Conservation (phyloP, 139 green algal genomes). For the Pycnococcus provasolii region DNA sequence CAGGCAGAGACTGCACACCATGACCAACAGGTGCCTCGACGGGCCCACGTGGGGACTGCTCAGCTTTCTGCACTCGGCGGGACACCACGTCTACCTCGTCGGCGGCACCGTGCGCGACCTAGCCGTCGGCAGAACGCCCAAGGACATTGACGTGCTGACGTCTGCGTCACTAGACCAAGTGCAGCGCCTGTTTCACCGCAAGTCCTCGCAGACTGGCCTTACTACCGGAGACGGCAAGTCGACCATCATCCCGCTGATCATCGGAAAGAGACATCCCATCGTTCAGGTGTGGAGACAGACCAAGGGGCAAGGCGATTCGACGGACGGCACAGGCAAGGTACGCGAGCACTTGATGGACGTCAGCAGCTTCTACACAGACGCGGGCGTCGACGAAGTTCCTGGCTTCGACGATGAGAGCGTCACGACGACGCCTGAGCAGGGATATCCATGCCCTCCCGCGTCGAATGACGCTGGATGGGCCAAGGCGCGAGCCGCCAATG, state of each 20-base stretch:
- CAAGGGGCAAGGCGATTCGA: not conserved
- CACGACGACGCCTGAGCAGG: conserved; percentile 13
- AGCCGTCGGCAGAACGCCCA: conserved; percentile 39
- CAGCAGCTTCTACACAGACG: too few relatives aligned
- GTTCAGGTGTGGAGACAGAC: too few relatives aligned
- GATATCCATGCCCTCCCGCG: too few relatives aligned
- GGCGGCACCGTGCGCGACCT: conserved; percentile 62
- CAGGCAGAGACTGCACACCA: too few relatives aligned
- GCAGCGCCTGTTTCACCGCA: not conserved
- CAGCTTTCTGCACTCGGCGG: conserved; percentile 25
- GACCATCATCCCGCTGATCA: too few relatives aligned
- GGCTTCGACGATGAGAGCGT: not conserved
- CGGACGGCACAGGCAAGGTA: not conserved
- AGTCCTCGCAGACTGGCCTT: too few relatives aligned
- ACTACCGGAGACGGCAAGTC: too few relatives aligned
- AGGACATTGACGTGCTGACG: conserved; percentile 57
- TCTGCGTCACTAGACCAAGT: conserved; percentile 42
- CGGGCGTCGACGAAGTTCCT: too few relatives aligned
- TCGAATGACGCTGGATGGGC: not conserved
- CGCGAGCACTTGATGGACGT: too few relatives aligned
- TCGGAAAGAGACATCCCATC: too few relatives aligned
- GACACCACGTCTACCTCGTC: conserved; percentile 53
- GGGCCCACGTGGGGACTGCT: too few relatives aligned
- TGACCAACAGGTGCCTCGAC: too few relatives aligned
- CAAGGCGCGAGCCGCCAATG: conserved; percentile 35